These are phyloP conservation scores for Exophiala dermatitidis DNA, from an alignment of 2,329 filamentous ascomycete genomes.

Conservation along the genomic window DNA sequence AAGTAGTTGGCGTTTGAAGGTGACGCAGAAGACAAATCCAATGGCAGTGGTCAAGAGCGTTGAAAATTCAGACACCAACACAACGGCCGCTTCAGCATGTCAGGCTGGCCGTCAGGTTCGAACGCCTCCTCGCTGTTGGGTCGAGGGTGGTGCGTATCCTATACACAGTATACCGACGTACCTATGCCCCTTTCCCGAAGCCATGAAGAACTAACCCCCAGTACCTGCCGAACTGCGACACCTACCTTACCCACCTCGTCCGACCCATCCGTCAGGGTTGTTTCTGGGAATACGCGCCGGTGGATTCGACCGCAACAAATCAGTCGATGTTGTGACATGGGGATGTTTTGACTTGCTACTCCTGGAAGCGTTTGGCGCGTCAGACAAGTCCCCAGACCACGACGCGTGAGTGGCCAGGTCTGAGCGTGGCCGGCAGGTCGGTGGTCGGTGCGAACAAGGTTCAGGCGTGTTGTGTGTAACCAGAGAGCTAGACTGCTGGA, in stretches of 20 bases:
- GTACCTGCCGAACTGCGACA: neutral
- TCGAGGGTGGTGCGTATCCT: too few relatives aligned
- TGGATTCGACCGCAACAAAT: slow-evolving; percentile 19
- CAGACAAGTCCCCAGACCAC: slow-evolving; percentile 10
- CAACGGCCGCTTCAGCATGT: too few relatives aligned
- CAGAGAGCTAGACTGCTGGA: neutral
- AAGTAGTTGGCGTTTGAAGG: neutral
- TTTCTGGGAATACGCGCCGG: slow-evolving; percentile 7
- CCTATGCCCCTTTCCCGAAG: too few relatives aligned
- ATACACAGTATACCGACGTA: too few relatives aligned
- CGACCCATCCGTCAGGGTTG: neutral
- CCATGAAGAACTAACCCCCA: neutral
- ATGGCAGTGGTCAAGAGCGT: neutral
- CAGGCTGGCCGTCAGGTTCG: too few relatives aligned
- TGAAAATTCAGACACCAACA: too few relatives aligned
- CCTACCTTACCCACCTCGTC: neutral
- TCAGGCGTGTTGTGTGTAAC: neutral
- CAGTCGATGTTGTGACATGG: slow-evolving; percentile 25
- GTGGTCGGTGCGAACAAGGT: slow-evolving; percentile 12
- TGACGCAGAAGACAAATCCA: slow-evolving; percentile 1
- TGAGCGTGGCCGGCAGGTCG: neutral
- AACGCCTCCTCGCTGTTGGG: too few relatives aligned
- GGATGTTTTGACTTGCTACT: slow-evolving; percentile 18
- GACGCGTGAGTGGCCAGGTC: neutral
- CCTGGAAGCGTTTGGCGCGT: slow-evolving; percentile 16